Base-by-base conservation (phyloP, 2,329 filamentous ascomycete genomes). In the Calonectria pseudoreteaudii region DNA sequence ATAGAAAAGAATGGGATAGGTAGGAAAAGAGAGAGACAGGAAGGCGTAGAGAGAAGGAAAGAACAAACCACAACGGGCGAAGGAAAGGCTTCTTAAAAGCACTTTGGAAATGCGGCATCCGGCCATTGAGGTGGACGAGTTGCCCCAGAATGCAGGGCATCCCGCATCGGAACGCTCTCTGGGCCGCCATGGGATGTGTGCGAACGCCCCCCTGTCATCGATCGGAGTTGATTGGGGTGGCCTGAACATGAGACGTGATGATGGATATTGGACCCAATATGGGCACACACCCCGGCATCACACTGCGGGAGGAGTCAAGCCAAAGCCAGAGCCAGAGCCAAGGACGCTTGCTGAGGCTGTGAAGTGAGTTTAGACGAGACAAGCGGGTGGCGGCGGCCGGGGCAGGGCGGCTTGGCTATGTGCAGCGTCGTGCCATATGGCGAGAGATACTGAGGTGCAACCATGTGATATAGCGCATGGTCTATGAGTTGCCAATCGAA, bases 241-340 rank as follows among this genome's bases (percentile, higher is more conserved):
- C 69, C 79, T 80, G 71, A 80, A 80, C 74, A 77, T 80, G 79
- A 80, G 79, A 80, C 79, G 69, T 74, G 75, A 79, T 75, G 74
- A 75, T 78, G 75, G 49, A 68, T 64, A 36, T 69, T 23, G 64
- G 65, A 47, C 23, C 34, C 62, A 49, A 53, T 34, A 71, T 74
- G 62, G 72, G 49, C 44, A 34, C 53, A 64, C 68, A 49, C 66
- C 71, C 68, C 68, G 56, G 53, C 49, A 66, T 56, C 26, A 53
- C 74, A 65, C 62, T 52, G 72, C 56, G 75, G 58, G 58, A 70
- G 53, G 69, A 68, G 26, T 38, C 34, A 62, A 8, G 26, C 44
- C 34, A 62, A 8, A 53, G 60, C 60, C 41, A 67, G 28, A 64
- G 64, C 62, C 56, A 69, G 72, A 72, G 69, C 65, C 71, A 36